Conservation (phyloP, 306 rosid species). For the Dalbergia cochinchinensis region DNA sequence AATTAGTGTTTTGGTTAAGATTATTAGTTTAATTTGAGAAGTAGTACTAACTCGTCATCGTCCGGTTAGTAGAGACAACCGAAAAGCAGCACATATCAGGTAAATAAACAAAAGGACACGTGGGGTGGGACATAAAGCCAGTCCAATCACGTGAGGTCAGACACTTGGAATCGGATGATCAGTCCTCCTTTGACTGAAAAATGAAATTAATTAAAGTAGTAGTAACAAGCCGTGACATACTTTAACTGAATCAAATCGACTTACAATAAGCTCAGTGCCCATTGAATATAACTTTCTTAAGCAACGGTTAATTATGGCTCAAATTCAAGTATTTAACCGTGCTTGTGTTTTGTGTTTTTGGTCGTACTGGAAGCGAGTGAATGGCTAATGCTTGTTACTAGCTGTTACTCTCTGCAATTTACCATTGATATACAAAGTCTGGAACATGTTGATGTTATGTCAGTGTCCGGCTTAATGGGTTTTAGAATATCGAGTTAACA, state of each 20-base stretch:
- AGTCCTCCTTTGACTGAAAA: conserved; percentile 66
- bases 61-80: not conserved
- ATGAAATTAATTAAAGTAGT: not conserved
- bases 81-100: conserved; percentile 10
- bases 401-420: conserved; percentile 29
- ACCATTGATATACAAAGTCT: not conserved
- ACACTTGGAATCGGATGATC: conserved; percentile 50
- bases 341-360: not conserved
- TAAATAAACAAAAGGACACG: conserved; percentile 46
- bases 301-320: not conserved
- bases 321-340: not conserved
- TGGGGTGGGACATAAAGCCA: conserved; percentile 43
- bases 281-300: conserved; percentile 36
- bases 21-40: not conserved
- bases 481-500: conserved; percentile 25
- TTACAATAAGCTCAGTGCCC: conserved; percentile 28
- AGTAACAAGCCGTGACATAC: not conserved
- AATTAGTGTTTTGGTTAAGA: not conserved
- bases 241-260: not conserved
- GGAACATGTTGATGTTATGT: not conserved
- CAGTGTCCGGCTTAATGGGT: conserved; percentile 24
- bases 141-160: conserved; percentile 69
- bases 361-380: not conserved
- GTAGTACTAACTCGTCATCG: not conserved
- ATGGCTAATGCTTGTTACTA: not conserved